Conservation (phyloP, 2,329 filamentous ascomycete species). For the Coccinonectria pachysandricola region DNA sequence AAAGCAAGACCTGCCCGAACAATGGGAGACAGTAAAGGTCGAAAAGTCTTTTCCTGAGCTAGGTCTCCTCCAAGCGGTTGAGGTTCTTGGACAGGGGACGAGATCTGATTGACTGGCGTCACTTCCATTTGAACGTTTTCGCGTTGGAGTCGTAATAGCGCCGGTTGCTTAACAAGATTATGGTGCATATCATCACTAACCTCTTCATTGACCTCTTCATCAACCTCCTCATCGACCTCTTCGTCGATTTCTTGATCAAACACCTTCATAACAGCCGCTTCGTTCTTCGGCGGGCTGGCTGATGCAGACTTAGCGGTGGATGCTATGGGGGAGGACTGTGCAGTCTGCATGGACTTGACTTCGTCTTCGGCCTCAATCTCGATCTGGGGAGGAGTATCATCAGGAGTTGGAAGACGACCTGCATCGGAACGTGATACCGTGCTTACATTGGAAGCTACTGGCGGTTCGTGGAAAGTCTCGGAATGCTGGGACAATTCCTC, state of each 20-base stretch:
- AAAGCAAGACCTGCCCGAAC: slow-evolving; percentile 46
- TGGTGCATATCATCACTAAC: no score
- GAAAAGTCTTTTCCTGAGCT: slow-evolving; percentile 20
- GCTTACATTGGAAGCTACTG: slow-evolving; percentile 19
- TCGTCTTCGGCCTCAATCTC: slow-evolving; percentile 12
- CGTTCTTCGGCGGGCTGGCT: slow-evolving; percentile 2
- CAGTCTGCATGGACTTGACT: slow-evolving; percentile 10
- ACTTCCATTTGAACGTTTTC: no score
- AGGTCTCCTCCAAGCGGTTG: slow-evolving; percentile 21
- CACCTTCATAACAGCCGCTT: slow-evolving; percentile 9
- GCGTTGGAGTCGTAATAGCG: no score
- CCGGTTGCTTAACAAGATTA: no score
- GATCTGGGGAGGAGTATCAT: slow-evolving; percentile 36
- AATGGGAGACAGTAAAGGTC: slow-evolving; percentile 44
- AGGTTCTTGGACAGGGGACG: slow-evolving; percentile 26
- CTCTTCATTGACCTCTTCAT: slow-evolving; percentile 7
- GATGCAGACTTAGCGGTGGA: slow-evolving; percentile 5
- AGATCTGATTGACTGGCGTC: slow-evolving; percentile 28
- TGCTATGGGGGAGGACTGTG: slow-evolving; percentile 5
- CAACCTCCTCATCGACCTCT: slow-evolving; percentile 8
- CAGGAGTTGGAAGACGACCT: slow-evolving; percentile 41
- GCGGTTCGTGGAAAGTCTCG: slow-evolving; percentile 4
- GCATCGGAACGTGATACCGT: slow-evolving; percentile 28
- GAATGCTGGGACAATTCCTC: slow-evolving; percentile 1
- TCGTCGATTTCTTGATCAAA: slow-evolving; percentile 6